phyloP scores from a whole-genome alignment of 2,329 filamentous ascomycete genomes.

The Didymella segeticola region DNA sequence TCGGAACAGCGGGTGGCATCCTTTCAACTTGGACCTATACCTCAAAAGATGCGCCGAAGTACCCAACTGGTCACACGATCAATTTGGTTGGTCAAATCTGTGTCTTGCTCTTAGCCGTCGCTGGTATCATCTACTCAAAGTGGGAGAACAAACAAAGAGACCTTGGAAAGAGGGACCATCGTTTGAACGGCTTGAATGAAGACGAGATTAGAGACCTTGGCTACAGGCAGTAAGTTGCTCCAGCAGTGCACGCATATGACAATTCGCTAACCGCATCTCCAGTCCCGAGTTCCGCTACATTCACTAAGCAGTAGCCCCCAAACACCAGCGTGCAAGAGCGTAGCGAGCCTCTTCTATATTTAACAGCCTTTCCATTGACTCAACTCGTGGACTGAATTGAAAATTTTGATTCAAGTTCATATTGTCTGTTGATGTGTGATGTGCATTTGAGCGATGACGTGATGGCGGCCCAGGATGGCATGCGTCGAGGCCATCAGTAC shows the following conservation, averaged over 20 bases:
- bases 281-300: constrained; percentile 65
- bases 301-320: no score
- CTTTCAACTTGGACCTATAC: constrained; percentile 64
- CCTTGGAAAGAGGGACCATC: constrained; percentile 56
- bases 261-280: no score
- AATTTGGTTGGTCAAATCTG: constrained; percentile 61
- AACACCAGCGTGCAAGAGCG: no score
- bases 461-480: neutral
- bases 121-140: constrained; percentile 60
- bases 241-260: no score
- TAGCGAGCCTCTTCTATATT: constrained; percentile 1
- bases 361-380: constrained; percentile 13
- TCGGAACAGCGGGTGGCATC: constrained; percentile 65
- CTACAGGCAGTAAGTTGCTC: no score
- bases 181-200: constrained; percentile 58
- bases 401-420: neutral
- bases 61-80: constrained; percentile 74
- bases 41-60: constrained; percentile 66
- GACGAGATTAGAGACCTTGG: constrained; percentile 58
- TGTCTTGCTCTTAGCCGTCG: constrained; percentile 54
- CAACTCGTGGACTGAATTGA: constrained; percentile 16
- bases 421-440: neutral
- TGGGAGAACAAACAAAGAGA: constrained; percentile 61
- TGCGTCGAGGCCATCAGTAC: neutral
- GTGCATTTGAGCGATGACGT: neutral